Evolutionary conservation across 2,329 filamentous ascomycete species (phyloP), one percentile per base, ranked within the genome.

Genomic region (Pezizomycotina sp.): DNA sequence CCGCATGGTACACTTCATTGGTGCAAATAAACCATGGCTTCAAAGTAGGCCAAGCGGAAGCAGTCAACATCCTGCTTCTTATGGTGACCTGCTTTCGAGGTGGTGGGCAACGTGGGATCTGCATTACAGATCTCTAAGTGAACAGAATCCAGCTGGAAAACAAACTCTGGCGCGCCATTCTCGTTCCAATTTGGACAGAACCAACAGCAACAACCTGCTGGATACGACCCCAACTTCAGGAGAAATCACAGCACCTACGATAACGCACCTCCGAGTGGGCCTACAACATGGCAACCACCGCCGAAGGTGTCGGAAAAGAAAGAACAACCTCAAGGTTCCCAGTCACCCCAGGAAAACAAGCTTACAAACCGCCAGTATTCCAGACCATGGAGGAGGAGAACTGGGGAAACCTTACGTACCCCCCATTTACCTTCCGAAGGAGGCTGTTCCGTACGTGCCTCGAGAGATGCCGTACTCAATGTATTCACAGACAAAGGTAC

Each of bases 71-170:
- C 60, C 61, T 29, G 66, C 66, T 2, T 74, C 77, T 1, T 92
- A 84, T 55, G 74, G 80, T 53, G 78, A 93, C 58, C 75, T 95
- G 62, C 61, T 83, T 26, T 76, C 73, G 42, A 71, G 73, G 52
- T 98, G 89, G 89, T 98, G 86, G 86, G 71, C 82, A 27, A 78
- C 92, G 26, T 92, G 92, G 55, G 86, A 95, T 58, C 67, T 71
- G 45, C 84, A 95, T 60, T 84, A 91, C 55, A 66, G 68, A 33
- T 53, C 57, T 26, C 25, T 23, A 51, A 57, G 41, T 48, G 56
- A 48, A 35, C 40, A 42, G 27, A 42, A 43, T 12, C 35, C 26
- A 38, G 19, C 38, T 26, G 47, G 55, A 55, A 49, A 52, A 62
- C 45, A 69, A n/a, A n/a, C n/a, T 72, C 55, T 43, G 62, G 56